Evolutionary conservation across 176 grass and related monocot species (phyloP).

Genomic region (Poa annua): DNA sequence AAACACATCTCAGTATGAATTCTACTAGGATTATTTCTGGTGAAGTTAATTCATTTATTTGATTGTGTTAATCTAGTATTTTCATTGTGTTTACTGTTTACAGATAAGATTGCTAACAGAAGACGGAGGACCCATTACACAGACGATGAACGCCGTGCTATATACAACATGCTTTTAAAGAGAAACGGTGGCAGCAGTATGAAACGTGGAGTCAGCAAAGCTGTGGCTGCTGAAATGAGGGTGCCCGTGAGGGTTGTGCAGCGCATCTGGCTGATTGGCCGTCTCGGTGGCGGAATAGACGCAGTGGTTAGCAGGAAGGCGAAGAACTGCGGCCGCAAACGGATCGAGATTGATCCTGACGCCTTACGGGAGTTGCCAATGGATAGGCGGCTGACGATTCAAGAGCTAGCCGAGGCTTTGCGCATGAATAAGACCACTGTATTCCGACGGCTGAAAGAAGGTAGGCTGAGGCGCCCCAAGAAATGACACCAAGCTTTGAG

Average conservation of each 20-base stretch:
- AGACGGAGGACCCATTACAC: background rate
- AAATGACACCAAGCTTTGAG: background rate
- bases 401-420: constrained; percentile 11
- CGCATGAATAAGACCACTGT: background rate
- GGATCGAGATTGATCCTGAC: background rate
- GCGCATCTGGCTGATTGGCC: background rate
- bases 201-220: background rate
- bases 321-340: constrained; percentile 5
- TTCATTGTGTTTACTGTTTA: background rate
- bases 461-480: background rate
- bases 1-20: background rate
- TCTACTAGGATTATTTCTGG: background rate
- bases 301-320: background rate
- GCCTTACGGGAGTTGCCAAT: background rate
- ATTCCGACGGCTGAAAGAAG: constrained; percentile 5
- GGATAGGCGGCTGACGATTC: background rate
- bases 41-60: background rate
- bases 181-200: background rate
- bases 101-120: background rate
- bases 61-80: background rate
- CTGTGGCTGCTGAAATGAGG: background rate
- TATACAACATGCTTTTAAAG: background rate
- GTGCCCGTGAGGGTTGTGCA: constrained; percentile 4
- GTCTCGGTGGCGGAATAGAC: background rate
- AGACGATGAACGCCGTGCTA: background rate